Base-by-base conservation (phyloP, 345 rosid species). In the Adansonia digitata region DNA sequence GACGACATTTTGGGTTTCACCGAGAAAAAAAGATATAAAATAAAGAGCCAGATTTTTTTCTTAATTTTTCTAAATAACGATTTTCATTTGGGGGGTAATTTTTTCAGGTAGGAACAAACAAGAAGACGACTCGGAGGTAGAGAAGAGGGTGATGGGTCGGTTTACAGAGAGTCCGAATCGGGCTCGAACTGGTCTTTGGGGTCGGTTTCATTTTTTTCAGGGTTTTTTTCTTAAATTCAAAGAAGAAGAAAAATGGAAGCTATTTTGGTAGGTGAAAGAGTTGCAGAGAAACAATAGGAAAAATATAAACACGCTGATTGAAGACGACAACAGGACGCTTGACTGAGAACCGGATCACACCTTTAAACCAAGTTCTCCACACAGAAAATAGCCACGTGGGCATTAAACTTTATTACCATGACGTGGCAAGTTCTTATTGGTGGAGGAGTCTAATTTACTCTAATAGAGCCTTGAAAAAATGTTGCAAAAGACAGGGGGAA, bases 71-170 rank as follows among this genome's bases (percentile, higher is more conserved):
- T 49, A 1, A 29, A 14, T n/a, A 48, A 49, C 17, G 59, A 39
- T 45, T 12, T 43, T 14, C 11, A 26, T 42, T 1, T 14, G 26
- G 46, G 67, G 48, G 7, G 27, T 10, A 64, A 2, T 18, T 18
- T 12, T 9, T 69, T 88, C 75, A 91, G 84, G 97, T 90, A 2
- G 95, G 97, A 53, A 90, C 94, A 53, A 93, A 91, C 76, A 93
- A 83, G 83, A 91, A 91, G 79, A 90, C 87, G 74, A 88, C 91
- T 67, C 94, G 94, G 80, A 88, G 89, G 79, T 81, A 80, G 85
- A 91, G 90, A 43, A 85, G 85, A 74, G 82, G 87, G 57, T 87
- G 89, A 77, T 84, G 89, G 78, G 73, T 75, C 57, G 86, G 84
- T 69, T 83, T 76, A 52, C 74, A 82, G 42, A 83, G 87, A 52